A percentile compares a stretch with the other conserved stretches of the same genome.
Evolutionary conservation across 495 filamentous ascomycete species (phyloP).

Genomic region (Cercophora sp.): DNA sequence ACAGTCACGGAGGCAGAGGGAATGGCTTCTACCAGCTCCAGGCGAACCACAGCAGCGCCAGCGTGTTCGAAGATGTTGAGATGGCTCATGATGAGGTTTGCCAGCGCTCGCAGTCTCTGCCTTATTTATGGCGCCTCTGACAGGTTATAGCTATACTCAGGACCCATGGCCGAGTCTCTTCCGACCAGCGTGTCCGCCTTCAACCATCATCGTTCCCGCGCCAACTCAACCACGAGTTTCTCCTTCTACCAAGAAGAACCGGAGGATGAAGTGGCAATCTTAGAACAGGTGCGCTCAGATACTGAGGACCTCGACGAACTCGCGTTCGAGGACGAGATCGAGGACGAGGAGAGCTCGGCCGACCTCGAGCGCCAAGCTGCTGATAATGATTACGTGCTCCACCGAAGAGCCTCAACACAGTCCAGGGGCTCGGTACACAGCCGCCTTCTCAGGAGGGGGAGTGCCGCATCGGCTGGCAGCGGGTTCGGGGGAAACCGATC

Average conservation of each 20-base stretch:
- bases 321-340: slow-evolving; percentile 38
- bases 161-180: slow-evolving; percentile 90
- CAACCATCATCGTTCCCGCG: slow-evolving; percentile 70
- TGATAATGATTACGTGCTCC: slow-evolving; percentile 37
- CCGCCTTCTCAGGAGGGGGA: slow-evolving; percentile 64
- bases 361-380: slow-evolving; percentile 37
- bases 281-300: not conserved
- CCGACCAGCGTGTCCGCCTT: slow-evolving; percentile 88
- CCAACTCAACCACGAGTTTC: slow-evolving; percentile 84
- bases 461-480: slow-evolving; percentile 56
- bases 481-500: slow-evolving; percentile 55
- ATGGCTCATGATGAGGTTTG: slow-evolving; percentile 93
- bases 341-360: slow-evolving; percentile 35
- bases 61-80: slow-evolving; percentile 91
- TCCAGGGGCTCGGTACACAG: slow-evolving; percentile 62
- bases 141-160: slow-evolving; percentile 72
- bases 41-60: slow-evolving; percentile 76
- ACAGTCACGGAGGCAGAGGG: slow-evolving; percentile 20
- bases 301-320: slow-evolving; percentile 36
- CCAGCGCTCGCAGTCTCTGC: not conserved
- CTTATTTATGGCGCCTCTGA: slow-evolving; percentile 16
- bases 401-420: slow-evolving; percentile 38
- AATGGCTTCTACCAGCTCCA: slow-evolving; percentile 54
- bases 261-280: slow-evolving; percentile 30
- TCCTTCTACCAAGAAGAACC: slow-evolving; percentile 76